These are phyloP conservation scores for Camellia oleifera DNA, from an alignment of 179 eudicot species.

Conservation along the genomic window DNA sequence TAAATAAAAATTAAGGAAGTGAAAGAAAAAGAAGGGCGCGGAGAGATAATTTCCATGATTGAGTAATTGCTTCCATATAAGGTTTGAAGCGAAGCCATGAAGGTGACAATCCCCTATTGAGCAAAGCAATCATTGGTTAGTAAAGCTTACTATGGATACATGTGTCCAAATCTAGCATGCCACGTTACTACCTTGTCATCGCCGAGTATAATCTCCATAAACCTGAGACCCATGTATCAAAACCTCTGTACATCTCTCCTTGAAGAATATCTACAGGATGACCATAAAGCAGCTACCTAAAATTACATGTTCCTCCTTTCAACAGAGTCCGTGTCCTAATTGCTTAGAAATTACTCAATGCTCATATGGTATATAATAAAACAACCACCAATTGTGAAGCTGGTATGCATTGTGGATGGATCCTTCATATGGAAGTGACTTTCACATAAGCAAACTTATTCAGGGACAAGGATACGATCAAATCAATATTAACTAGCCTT, in stretches of 20 bases:
- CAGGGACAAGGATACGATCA: neutral
- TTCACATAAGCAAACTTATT: neutral
- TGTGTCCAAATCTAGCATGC: neutral
- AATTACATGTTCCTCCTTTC: neutral
- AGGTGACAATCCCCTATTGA: neutral
- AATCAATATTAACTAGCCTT: neutral
- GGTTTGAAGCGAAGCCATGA: neutral
- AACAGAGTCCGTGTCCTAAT: neutral
- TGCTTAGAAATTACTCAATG: neutral
- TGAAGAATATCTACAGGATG: neutral
- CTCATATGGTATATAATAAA: neutral
- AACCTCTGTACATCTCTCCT: too few relatives aligned
- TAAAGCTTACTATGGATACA: neutral
- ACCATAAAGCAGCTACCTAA: neutral
- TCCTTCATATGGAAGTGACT: neutral
- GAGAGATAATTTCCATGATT: neutral
- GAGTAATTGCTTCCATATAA: neutral
- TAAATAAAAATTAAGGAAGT: too few relatives aligned
- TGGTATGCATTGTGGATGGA: neutral
- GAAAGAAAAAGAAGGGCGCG: neutral
- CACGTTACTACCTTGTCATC: too few relatives aligned
- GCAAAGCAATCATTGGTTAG: neutral
- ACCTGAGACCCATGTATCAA: too few relatives aligned
- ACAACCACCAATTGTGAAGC: neutral
- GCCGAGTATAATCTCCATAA: too few relatives aligned